These are phyloP conservation scores for Lasiodiplodia gonubiensis DNA, from an alignment of 2,329 filamentous ascomycete species.

Conservation along the genomic window DNA sequence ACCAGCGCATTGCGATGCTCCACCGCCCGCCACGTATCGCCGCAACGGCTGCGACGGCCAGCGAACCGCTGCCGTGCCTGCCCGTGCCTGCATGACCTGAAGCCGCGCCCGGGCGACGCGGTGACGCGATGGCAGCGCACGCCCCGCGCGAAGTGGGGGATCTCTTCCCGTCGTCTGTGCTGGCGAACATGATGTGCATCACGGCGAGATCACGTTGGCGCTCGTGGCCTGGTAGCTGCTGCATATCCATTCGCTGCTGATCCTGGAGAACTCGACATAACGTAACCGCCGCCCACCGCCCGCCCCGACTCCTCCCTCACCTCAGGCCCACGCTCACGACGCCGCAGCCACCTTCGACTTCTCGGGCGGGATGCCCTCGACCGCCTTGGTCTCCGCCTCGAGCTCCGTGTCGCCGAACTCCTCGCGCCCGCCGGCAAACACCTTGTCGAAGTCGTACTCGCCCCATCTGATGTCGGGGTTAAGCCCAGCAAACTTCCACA, in stretches of 20 bases:
- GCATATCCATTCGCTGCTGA: slow-evolving; percentile 22
- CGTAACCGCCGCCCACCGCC: slow-evolving; percentile 12
- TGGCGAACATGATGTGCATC: slow-evolving; percentile 25
- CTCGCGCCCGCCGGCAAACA: slow-evolving; percentile 57
- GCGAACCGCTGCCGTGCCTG: slow-evolving; percentile 15
- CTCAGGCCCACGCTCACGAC: slow-evolving; percentile 7
- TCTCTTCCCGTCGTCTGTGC: slow-evolving; percentile 24
- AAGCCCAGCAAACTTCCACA: slow-evolving; percentile 64
- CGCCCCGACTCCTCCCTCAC: neutral
- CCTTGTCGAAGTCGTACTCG: slow-evolving; percentile 63
- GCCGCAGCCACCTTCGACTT: slow-evolving; percentile 9
- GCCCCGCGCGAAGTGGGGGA: slow-evolving; percentile 25
- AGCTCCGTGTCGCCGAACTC: slow-evolving; percentile 51
- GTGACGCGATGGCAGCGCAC: slow-evolving; percentile 26
- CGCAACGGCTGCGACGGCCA: slow-evolving; percentile 19
- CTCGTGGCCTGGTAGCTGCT: slow-evolving; percentile 24
- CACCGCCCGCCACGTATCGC: slow-evolving; percentile 24
- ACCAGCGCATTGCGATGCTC: slow-evolving; percentile 20
- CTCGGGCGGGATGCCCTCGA: slow-evolving; percentile 43
- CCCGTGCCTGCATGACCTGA: neutral
- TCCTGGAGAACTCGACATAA: slow-evolving; percentile 22
- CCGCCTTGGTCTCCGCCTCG: slow-evolving; percentile 47
- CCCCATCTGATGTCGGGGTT: slow-evolving; percentile 61
- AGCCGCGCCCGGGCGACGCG: slow-evolving; percentile 2
- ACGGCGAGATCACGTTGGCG: slow-evolving; percentile 25